Base-by-base conservation (phyloP, 2,329 filamentous ascomycete species). In the Bipolaris gigantea region DNA sequence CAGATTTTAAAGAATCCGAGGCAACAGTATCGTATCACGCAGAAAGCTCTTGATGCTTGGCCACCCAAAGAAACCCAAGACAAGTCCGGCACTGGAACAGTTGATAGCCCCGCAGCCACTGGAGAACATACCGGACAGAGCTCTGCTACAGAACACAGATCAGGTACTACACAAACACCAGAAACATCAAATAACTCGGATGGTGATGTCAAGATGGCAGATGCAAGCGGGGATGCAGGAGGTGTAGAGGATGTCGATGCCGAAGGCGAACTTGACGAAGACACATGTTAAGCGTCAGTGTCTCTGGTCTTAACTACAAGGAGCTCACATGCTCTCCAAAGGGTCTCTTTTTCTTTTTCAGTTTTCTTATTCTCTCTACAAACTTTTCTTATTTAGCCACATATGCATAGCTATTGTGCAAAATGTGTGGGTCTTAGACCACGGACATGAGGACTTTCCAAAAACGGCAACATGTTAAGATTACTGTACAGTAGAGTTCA, bases 221-320 rank as follows among this genome's bases (percentile, higher is more conserved):
- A 63, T 49, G 49, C 43, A 10, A 41, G 56, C 16, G 49, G 11
- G 13, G 49, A 52, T 27, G 55, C 39, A 11, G 62, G 58, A 18
- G 55, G 45, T 16, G 59, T 57, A 11, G 60, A 51, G 18, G 55
- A 59, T 15, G 42, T 61, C 13, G 64, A 69, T 42, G 62, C 64
- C 2, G 64, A 69, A 39, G 62, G 64, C 4, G 66, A 70, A 25
- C 45, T 59, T 34, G 63, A 67, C 15, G 60, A 66, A 8, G 57
- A 47, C 45, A 49, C 53, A 51, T 56, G 51, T 39, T 55, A 25
- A 53, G 42, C 38, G 13, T 23, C 41, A n/a, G 18, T 6, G 23
- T 19, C 41, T n/a, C 21, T 40, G 21, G 6, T n/a, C 23, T 1
- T 3, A 25, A 7, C 3, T 40, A 23, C 15, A n/a, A 5, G 9